phyloP scores from a whole-genome alignment of 2,329 filamentous ascomycete genomes.

The Zasmidium cellare region DNA sequence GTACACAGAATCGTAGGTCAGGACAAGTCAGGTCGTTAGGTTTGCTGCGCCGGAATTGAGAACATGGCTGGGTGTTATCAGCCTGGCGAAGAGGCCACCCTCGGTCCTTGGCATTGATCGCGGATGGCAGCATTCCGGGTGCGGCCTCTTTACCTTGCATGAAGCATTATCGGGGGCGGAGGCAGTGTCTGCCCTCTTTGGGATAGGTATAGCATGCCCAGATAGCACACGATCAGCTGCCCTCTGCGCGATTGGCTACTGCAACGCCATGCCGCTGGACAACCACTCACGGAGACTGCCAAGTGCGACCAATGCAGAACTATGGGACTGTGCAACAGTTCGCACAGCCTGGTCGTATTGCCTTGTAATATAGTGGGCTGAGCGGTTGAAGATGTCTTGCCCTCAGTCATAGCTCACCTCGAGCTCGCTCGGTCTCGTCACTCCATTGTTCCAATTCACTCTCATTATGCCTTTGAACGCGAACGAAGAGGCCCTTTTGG shows the following conservation, averaged over 20 bases:
- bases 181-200: slow-evolving; percentile 8
- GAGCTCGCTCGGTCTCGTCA: not conserved
- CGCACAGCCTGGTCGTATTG: slow-evolving; percentile 1
- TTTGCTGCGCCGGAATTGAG: not conserved
- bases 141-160: slow-evolving; percentile 6
- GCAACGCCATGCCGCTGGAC: slow-evolving; percentile 2
- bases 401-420: not conserved
- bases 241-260: slow-evolving; percentile 1
- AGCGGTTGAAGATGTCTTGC: not conserved
- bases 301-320: not conserved
- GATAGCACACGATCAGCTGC: slow-evolving; percentile 8
- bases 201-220: slow-evolving; percentile 2
- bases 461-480: slow-evolving; percentile 21
- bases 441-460: not conserved
- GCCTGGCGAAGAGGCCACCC: not conserved
- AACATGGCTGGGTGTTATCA: not conserved
- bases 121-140: not conserved
- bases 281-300: slow-evolving; percentile 2
- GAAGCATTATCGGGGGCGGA: slow-evolving; percentile 7
- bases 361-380: slow-evolving; percentile 1
- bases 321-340: not conserved
- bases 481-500: slow-evolving; percentile 19
- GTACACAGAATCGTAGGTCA: not conserved
- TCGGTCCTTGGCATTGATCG: not conserved
- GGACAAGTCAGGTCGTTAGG: not conserved